A percentile compares a stretch with the other conserved stretches of the same genome.
Conservation (phyloP, 306 rosid species). For the Chamaecrista fasciculata region DNA sequence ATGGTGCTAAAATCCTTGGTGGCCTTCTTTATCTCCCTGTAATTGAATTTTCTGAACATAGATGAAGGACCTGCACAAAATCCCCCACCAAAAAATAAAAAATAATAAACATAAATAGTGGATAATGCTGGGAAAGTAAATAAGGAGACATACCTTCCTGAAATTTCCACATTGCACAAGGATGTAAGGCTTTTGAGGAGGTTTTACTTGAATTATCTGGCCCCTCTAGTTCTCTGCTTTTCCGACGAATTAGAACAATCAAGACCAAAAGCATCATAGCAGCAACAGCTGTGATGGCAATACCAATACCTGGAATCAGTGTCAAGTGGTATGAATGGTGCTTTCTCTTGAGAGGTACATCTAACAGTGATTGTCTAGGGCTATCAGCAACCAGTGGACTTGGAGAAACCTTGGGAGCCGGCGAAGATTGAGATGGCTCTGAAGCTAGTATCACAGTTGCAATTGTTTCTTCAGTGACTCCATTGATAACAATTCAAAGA, state of each 20-base stretch:
- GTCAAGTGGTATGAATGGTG: constrained; percentile 71
- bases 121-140: constrained; percentile 23
- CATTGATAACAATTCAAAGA: constrained; percentile 1
- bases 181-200: constrained; percentile 54
- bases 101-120: constrained; percentile 6
- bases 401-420: constrained; percentile 68
- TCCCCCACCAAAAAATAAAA: constrained; percentile 3
- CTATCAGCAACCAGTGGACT: constrained; percentile 67
- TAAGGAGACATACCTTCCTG: constrained; percentile 66
- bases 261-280: constrained; percentile 64
- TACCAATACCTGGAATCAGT: constrained; percentile 69
- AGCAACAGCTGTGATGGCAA: constrained; percentile 74
- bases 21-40: constrained; percentile 91
- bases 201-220: constrained; percentile 48
- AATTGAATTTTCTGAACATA: constrained; percentile 73
- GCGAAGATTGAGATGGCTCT: constrained; percentile 55
- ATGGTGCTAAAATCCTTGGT: constrained; percentile 67
- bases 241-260: constrained; percentile 76
- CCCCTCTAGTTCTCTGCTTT: constrained; percentile 70
- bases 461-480: constrained; percentile 25
- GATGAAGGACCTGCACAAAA: constrained; percentile 66
- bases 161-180: constrained; percentile 59
- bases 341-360: constrained; percentile 44
- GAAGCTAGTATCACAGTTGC: constrained; percentile 46
- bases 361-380: constrained; percentile 58